Conservation (phyloP, 495 filamentous ascomycete genomes). For the Daldinia caldariorum region DNA sequence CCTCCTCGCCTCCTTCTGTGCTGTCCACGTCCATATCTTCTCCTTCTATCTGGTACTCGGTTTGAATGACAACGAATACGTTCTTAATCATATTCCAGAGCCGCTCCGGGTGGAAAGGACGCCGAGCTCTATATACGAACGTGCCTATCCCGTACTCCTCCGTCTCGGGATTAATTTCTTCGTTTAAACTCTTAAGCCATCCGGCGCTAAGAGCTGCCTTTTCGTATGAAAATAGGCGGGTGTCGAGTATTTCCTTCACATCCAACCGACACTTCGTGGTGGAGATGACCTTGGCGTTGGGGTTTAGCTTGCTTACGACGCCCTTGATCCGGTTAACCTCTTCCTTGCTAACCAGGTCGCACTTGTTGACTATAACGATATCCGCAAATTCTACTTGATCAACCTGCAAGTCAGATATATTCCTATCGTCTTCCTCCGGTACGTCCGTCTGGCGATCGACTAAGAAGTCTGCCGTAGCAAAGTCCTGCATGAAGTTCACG, state of each 20-base stretch:
- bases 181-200: conserved; percentile 47
- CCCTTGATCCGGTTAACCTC: conserved; percentile 54
- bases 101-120: conserved; percentile 63
- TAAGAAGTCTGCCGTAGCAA: conserved; percentile 66
- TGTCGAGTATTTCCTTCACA: conserved; percentile 62
- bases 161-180: conserved; percentile 61
- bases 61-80: conserved; percentile 63
- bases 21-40: background rate
- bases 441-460: conserved; percentile 56
- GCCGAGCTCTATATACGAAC: conserved; percentile 63
- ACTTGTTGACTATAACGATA: conserved; percentile 67
- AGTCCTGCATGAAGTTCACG: conserved; percentile 66
- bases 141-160: conserved; percentile 67
- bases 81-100: conserved; percentile 62
- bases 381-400: conserved; percentile 72
- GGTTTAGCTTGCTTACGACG: conserved; percentile 61
- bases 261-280: conserved; percentile 55
- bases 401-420: conserved; percentile 68
- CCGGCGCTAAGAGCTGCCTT: conserved; percentile 42
- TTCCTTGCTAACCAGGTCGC: conserved; percentile 49
- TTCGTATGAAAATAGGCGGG: conserved; percentile 53
- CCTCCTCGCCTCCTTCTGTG: background rate
- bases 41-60: conserved; percentile 38
- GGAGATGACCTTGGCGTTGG: conserved; percentile 22
- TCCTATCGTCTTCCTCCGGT: conserved; percentile 66